phyloP scores from a whole-genome alignment of 2,329 filamentous ascomycete genomes.

The Coniochaeta sp. region DNA sequence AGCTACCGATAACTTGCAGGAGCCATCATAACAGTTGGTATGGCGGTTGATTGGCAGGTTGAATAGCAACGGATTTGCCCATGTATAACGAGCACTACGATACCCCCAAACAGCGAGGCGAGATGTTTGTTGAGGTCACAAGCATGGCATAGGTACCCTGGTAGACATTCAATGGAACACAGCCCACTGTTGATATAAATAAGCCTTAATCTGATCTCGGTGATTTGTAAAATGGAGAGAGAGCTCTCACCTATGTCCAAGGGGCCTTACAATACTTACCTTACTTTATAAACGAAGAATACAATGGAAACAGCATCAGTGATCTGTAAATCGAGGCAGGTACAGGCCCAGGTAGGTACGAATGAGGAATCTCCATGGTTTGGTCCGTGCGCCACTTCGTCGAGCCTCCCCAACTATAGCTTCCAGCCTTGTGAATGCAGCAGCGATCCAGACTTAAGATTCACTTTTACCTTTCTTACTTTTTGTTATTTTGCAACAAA shows the following conservation, averaged over 20 bases:
- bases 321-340: too few species aligned
- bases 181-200: too few species aligned
- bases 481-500: neutral
- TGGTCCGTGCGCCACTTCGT: neutral
- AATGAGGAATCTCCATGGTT: neutral
- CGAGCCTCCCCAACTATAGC: neutral
- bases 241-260: too few species aligned
- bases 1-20: conserved; percentile 81
- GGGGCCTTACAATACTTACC: too few species aligned
- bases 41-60: neutral
- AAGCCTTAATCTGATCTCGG: too few species aligned
- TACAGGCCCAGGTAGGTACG: too few species aligned
- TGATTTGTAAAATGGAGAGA: too few species aligned
- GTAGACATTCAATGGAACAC: neutral
- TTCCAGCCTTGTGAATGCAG: neutral
- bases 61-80: neutral
- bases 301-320: too few species aligned
- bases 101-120: neutral
- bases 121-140: neutral
- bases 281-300: too few species aligned
- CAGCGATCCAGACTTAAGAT: neutral
- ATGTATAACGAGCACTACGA: conserved; percentile 2
- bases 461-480: neutral
- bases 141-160: neutral
- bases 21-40: conserved; percentile 49